phyloP scores from a whole-genome alignment of 1,139 yeast genomes.

The Kluyveromyces sp. region DNA sequence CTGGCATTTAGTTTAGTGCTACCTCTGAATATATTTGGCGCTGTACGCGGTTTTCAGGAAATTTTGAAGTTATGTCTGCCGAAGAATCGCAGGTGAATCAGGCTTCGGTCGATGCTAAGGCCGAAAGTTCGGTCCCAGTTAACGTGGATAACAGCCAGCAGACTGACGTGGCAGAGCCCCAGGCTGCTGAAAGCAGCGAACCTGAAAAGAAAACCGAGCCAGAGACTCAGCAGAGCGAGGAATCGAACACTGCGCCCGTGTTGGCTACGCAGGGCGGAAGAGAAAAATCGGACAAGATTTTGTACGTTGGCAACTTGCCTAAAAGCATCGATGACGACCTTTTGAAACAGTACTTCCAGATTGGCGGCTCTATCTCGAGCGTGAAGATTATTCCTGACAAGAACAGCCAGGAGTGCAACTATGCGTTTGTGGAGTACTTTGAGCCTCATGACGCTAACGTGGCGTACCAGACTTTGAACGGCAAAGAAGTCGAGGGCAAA shows the following conservation, averaged over 20 bases:
- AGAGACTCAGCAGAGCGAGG: constrained; percentile 8
- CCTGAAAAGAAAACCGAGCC: constrained; percentile 2
- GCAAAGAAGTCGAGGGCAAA: constrained; percentile 43
- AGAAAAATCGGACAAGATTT: constrained; percentile 61
- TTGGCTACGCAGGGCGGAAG: constrained; percentile 76
- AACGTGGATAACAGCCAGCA: not conserved
- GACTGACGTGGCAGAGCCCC: not conserved
- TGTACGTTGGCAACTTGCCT: constrained; percentile 73
- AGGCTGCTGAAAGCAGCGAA: constrained; percentile 6
- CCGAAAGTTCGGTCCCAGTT: not conserved
- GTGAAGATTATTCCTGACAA: constrained; percentile 71
- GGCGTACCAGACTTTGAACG: constrained; percentile 58
- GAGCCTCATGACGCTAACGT: constrained; percentile 50
- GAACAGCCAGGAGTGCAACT: constrained; percentile 65
- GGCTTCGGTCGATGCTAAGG: not conserved
- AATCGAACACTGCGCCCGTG: constrained; percentile 44
- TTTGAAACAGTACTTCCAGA: constrained; percentile 54
- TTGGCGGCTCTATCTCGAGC: constrained; percentile 52
- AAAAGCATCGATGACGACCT: constrained; percentile 57
- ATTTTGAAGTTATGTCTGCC: not conserved
- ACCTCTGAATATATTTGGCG: no score
- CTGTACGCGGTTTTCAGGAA: no score
- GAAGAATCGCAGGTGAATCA: constrained; percentile 4
- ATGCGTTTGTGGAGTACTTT: constrained; percentile 77
- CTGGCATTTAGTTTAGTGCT: no score